Conservation (phyloP, 1,139 yeast species). For the Debaryomyces sp. region DNA sequence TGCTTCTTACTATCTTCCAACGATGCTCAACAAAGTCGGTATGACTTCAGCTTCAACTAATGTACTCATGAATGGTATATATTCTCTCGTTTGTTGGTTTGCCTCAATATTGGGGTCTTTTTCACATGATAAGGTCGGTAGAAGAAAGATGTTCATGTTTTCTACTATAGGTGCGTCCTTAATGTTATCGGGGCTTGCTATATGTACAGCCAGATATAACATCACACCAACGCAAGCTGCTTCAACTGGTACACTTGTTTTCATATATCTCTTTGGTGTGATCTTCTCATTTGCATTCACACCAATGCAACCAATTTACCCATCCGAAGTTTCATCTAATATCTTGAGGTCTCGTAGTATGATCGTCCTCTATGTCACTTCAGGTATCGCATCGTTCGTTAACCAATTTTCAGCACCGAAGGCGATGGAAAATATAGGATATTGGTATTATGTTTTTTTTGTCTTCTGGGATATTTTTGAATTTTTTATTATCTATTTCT, state of each 20-base stretch:
- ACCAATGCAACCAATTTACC: constrained; percentile 24
- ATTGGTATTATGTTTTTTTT: constrained; percentile 24
- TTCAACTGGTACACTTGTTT: constrained; percentile 19
- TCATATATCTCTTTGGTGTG: constrained; percentile 23
- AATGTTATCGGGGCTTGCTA: constrained; percentile 18
- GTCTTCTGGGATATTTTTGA: constrained; percentile 23
- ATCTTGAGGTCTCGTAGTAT: constrained; percentile 20
- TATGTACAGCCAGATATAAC: constrained; percentile 17
- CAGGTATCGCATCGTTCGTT: constrained; percentile 21
- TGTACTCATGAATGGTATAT: constrained; percentile 20
- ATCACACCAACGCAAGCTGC: constrained; percentile 14
- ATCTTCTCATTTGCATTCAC: constrained; percentile 23
- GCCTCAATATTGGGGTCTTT: constrained; percentile 21
- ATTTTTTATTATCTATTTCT: constrained; percentile 24
- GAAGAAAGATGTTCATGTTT: constrained; percentile 23
- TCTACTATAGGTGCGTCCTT: constrained; percentile 19
- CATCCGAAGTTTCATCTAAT: constrained; percentile 21
- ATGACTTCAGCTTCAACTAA: constrained; percentile 19
- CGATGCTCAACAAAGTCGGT: constrained; percentile 21
- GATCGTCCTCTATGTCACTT: constrained; percentile 16
- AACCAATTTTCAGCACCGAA: constrained; percentile 23
- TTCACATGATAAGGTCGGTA: constrained; percentile 15
- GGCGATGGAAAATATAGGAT: constrained; percentile 23
- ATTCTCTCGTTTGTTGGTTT: constrained; percentile 18
- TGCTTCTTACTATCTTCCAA: constrained; percentile 22